A percentile compares a stretch with the other conserved stretches of the same genome.
These are phyloP conservation scores for Stipa capillata DNA, from an alignment of 176 grass and related monocot genomes.

Conservation along the genomic window DNA sequence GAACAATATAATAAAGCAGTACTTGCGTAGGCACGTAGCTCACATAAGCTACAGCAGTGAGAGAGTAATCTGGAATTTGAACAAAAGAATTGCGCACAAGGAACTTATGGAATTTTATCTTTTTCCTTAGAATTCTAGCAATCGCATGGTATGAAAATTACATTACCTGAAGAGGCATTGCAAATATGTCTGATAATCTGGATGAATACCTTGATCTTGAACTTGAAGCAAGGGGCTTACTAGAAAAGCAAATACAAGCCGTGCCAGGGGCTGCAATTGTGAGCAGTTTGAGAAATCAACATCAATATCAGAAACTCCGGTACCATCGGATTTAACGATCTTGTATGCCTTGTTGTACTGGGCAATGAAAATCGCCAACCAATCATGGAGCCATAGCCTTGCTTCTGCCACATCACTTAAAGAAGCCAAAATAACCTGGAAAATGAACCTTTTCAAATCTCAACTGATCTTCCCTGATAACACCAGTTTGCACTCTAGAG, in stretches of 20 bases:
- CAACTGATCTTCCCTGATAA: background rate
- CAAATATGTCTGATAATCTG: constrained; percentile 79
- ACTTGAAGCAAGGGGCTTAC: constrained; percentile 65
- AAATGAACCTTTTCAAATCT: constrained; percentile 13
- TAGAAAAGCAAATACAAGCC: constrained; percentile 77
- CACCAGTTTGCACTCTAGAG: background rate
- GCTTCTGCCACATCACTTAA: constrained; percentile 74
- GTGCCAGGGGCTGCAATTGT: constrained; percentile 69
- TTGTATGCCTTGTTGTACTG: constrained; percentile 73
- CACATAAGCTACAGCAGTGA: background rate
- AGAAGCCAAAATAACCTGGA: constrained; percentile 80
- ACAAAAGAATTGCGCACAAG: background rate
- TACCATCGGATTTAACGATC: constrained; percentile 28
- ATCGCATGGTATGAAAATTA: constrained; percentile 11
- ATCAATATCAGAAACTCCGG: constrained; percentile 46
- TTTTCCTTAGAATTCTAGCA: constrained; percentile 6
- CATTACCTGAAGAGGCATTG: constrained; percentile 93
- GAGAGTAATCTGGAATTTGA: background rate
- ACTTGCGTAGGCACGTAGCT: background rate
- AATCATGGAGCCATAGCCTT: constrained; percentile 74
- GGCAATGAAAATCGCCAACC: constrained; percentile 71
- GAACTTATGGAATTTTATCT: background rate
- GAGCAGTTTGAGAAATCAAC: constrained; percentile 82
- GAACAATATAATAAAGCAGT: background rate
- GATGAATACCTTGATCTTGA: constrained; percentile 57